Evolutionary conservation across 345 rosid genomes (phyloP).

Genomic region (Lepidium sativum): DNA sequence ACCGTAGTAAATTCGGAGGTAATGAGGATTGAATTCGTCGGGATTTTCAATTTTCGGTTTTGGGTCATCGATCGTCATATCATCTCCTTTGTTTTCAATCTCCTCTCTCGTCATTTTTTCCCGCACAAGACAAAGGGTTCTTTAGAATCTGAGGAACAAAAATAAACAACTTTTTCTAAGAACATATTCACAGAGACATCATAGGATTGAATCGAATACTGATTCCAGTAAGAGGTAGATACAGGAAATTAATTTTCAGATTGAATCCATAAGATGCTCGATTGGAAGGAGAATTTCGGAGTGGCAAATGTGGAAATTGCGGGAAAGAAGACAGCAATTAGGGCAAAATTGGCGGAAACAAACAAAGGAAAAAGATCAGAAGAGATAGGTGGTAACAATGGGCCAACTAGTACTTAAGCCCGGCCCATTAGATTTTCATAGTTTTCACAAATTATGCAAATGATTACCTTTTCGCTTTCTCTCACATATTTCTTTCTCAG

Average conservation of each 20-base stretch:
- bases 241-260: not conserved
- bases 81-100: conserved; percentile 36
- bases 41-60: conserved; percentile 26
- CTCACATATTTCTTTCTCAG: not conserved
- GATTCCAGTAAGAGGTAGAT: not conserved
- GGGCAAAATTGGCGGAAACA: conserved; percentile 17
- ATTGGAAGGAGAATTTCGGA: not conserved
- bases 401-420: not conserved
- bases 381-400: not conserved
- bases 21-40: conserved; percentile 45
- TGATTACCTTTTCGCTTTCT: not conserved
- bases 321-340: conserved; percentile 12
- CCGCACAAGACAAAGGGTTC: not conserved
- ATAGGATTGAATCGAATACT: not conserved
- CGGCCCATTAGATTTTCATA: not conserved
- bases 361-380: not conserved
- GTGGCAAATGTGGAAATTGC: not conserved
- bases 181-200: not conserved
- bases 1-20: conserved; percentile 72
- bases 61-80: conserved; percentile 44
- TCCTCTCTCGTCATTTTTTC: conserved; percentile 39
- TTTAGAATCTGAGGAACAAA: not conserved
- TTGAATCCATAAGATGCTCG: not conserved
- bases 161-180: not conserved
- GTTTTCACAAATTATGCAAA: not conserved